Conservation (phyloP, 176 grass and related monocot species). For the Thalia dealbata region DNA sequence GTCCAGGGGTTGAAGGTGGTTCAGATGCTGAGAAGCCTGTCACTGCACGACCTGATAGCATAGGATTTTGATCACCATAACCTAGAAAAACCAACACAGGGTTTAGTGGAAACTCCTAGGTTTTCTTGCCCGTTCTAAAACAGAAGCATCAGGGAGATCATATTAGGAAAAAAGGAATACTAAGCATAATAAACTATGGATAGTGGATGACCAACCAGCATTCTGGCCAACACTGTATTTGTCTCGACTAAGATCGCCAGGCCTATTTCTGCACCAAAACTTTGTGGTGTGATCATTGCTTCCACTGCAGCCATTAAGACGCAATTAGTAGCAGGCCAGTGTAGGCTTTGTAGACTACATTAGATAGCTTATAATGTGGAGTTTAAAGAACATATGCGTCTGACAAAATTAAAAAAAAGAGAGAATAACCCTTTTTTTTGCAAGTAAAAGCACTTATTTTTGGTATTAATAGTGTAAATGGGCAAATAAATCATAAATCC, state of each 20-base stretch:
- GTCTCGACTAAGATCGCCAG: constrained; percentile 83
- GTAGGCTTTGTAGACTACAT: background rate
- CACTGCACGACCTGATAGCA: constrained; percentile 37
- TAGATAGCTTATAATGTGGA: background rate
- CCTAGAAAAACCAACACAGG: constrained; percentile 36
- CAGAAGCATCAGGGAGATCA: background rate
- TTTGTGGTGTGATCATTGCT: constrained; percentile 94
- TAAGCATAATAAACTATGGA: background rate
- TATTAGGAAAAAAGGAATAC: background rate
- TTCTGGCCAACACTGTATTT: constrained; percentile 67
- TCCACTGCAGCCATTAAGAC: constrained; percentile 34
- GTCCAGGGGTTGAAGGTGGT: constrained; percentile 49
- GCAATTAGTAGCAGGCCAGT: background rate
- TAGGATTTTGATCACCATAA: constrained; percentile 73
- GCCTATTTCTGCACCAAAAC: constrained; percentile 98
- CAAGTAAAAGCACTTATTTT: too few relatives aligned
- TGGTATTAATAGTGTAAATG: too few relatives aligned
- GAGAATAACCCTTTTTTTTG: too few relatives aligned
- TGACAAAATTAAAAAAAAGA: too few relatives aligned
- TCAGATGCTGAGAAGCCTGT: constrained; percentile 63
- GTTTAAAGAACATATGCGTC: too few relatives aligned
- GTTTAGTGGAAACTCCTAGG: background rate
- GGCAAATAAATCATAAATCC: too few relatives aligned
- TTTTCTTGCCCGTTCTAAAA: background rate
- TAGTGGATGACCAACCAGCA: constrained; percentile 36